Conservation (phyloP, 345 rosid genomes). For the thale cress (Arabidopsis thaliana) region DNA sequence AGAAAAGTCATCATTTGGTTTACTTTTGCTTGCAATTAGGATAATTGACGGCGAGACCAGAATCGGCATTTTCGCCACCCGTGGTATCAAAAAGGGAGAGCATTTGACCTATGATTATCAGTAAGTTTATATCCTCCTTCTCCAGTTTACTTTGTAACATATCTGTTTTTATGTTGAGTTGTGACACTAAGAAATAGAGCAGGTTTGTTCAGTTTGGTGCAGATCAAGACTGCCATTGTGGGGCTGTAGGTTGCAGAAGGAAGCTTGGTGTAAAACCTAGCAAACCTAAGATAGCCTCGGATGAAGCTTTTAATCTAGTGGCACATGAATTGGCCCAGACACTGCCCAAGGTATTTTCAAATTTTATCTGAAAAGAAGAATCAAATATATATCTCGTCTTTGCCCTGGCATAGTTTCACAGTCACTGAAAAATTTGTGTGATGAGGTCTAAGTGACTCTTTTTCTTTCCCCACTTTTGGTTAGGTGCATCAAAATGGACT, state of each 20-base stretch:
- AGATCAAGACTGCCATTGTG: slow-evolving; percentile 99
- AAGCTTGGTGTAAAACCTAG: slow-evolving; percentile 91
- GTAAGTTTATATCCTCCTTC: slow-evolving; percentile 57
- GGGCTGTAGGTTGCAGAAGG: slow-evolving; percentile 76
- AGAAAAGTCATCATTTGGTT: not conserved
- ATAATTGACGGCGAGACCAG: slow-evolving; percentile 97
- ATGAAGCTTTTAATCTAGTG: slow-evolving; percentile 79
- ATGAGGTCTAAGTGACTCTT: slow-evolving; percentile 28
- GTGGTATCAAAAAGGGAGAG: slow-evolving; percentile 84
- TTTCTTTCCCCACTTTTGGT: slow-evolving; percentile 27
- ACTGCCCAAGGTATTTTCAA: slow-evolving; percentile 64
- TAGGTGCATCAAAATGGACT: slow-evolving; percentile 69
- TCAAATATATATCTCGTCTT: not conserved
- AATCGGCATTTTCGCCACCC: slow-evolving; percentile 94
- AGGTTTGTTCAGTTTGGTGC: slow-evolving; percentile 99
- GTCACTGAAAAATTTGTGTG: not conserved
- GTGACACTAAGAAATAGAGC: slow-evolving; percentile 67
- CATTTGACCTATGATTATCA: slow-evolving; percentile 97
- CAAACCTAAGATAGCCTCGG: slow-evolving; percentile 84
- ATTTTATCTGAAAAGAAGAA: slow-evolving; percentile 52
- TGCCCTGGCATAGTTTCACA: slow-evolving; percentile 1
- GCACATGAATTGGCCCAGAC: slow-evolving; percentile 68
- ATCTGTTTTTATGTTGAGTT: slow-evolving; percentile 6
- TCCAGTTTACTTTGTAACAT: slow-evolving; percentile 13
- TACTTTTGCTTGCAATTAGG: slow-evolving; percentile 51